A percentile compares a stretch with the other conserved stretches of the same genome.
These are phyloP conservation scores for Camelina neglecta DNA, from an alignment of 345 rosid species.

Conservation along the genomic window DNA sequence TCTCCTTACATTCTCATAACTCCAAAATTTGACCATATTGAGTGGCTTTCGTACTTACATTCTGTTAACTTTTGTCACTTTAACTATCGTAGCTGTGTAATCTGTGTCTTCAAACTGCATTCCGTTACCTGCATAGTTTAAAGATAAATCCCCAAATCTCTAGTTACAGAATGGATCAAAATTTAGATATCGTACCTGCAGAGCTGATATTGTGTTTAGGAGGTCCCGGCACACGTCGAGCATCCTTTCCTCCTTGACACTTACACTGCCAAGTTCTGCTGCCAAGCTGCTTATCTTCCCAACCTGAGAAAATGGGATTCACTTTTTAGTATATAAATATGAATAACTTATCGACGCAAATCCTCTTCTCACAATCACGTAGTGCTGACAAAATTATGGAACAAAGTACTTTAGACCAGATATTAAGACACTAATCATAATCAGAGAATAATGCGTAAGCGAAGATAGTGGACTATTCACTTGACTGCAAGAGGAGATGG, in stretches of 20 bases:
- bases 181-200: constrained; percentile 55
- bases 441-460: not conserved
- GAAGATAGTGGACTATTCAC: not conserved
- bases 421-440: not conserved
- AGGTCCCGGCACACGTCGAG: constrained; percentile 64
- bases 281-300: constrained; percentile 55
- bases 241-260: constrained; percentile 59
- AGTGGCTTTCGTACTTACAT: constrained; percentile 21
- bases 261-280: constrained; percentile 56
- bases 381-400: not conserved
- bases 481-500: not conserved
- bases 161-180: not conserved
- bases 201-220: constrained; percentile 60
- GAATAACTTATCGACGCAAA: not conserved
- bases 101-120: constrained; percentile 66
- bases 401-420: not conserved
- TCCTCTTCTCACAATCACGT: not conserved
- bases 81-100: constrained; percentile 49
- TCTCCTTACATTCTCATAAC: not conserved
- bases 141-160: not conserved
- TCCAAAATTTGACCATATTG: not conserved
- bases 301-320: constrained; percentile 51
- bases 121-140: constrained; percentile 61
- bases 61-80: constrained; percentile 47
- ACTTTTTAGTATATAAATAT: not conserved